A percentile compares a stretch with the other conserved stretches of the same genome.
Conservation (phyloP, 768 basidiomycete genomes). For the Aureoboletus auriporus region DNA sequence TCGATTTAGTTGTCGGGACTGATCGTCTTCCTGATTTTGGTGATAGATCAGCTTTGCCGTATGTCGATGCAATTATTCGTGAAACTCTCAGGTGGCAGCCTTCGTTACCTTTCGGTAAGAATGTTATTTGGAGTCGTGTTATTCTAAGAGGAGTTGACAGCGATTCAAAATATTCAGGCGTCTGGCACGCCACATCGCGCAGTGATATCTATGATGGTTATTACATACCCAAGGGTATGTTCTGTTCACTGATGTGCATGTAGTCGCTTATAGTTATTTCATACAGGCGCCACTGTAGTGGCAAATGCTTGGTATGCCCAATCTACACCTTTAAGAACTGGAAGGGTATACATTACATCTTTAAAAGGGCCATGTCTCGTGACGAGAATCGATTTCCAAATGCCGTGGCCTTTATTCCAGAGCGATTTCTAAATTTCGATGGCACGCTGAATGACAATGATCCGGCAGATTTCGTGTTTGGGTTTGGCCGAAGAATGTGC, state of each 20-base stretch:
- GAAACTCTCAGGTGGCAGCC: conserved; percentile 5
- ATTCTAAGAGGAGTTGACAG: neutral
- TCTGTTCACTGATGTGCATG: too few species aligned
- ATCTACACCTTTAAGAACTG: neutral
- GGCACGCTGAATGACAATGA: conserved; percentile 6
- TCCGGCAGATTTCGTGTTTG: conserved; percentile 9
- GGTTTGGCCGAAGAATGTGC: conserved; percentile 11
- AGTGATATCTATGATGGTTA: conserved; percentile 32
- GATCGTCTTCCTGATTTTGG: conserved; percentile 23
- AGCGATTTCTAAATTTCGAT: conserved; percentile 11
- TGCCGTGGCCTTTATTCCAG: conserved; percentile 2
- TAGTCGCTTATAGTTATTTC: neutral
- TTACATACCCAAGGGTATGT: conserved; percentile 28
- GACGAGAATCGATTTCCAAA: conserved; percentile 9
- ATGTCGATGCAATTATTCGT: conserved; percentile 3
- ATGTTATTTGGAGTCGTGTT: neutral
- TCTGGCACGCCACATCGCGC: conserved; percentile 8
- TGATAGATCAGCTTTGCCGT: conserved; percentile 9
- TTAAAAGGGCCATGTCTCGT: conserved; percentile 5
- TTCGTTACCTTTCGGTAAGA: neutral
- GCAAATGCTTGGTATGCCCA: conserved; percentile 9
- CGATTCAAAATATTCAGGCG: neutral
- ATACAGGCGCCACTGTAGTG: conserved; percentile 9
- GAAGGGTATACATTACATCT: neutral
- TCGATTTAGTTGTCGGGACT: conserved; percentile 22